phyloP scores from a whole-genome alignment of 23 red algal species.

The Gracilaria gracilis region DNA sequence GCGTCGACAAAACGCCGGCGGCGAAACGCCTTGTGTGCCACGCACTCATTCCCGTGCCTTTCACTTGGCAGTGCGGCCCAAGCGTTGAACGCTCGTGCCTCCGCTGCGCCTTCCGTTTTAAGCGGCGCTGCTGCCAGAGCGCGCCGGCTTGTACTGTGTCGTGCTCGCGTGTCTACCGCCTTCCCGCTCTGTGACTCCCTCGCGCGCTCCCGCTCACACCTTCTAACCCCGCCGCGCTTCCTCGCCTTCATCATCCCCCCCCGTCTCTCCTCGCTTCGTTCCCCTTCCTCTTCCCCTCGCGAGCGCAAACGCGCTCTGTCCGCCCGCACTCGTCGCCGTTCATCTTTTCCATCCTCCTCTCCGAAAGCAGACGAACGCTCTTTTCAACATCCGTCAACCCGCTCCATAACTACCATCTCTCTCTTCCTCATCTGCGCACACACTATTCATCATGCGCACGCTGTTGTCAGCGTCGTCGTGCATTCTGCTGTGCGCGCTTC shows the following conservation, averaged over 20 bases:
- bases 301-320: not conserved
- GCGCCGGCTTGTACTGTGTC: not conserved
- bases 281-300: not conserved
- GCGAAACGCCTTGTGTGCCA: too few species aligned
- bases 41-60: not conserved
- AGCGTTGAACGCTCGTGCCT: not conserved
- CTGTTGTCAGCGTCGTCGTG: not conserved
- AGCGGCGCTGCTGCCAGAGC: not conserved
- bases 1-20: too few species aligned
- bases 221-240: not conserved
- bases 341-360: constrained; percentile 5
- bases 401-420: not conserved
- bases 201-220: not conserved
- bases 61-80: constrained; percentile 23
- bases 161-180: not conserved
- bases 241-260: not conserved
- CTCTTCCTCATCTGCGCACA: not conserved
- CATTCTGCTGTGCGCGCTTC: not conserved
- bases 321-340: not conserved
- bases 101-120: not conserved
- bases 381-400: not conserved
- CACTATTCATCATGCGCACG: not conserved
- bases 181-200: not conserved
- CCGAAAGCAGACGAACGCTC: not conserved
- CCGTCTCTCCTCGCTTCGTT: not conserved